Base-by-base conservation (phyloP, 2,329 filamentous ascomycete genomes). In the Xylogone sp. region DNA sequence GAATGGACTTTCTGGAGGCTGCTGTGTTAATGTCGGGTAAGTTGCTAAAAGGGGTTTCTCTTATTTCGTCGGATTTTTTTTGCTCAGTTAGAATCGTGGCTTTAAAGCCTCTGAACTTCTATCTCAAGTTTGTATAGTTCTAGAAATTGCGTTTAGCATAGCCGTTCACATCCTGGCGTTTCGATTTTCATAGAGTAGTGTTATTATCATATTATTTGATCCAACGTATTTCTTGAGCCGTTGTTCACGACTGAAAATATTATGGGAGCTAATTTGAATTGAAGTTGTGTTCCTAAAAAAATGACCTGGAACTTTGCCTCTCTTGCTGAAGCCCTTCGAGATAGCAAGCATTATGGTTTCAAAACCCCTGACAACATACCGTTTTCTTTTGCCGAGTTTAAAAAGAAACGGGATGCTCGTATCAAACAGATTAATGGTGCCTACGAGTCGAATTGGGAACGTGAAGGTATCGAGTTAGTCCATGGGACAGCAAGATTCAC, bases 21-120 rank as follows among this genome's bases (percentile, higher is more conserved):
- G 70, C 43, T 78, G 75, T 63, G 75, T 79, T 50, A 79, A 79
- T 60, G 76, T 79, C 58, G 77, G 75, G 74, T 77, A 66, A 58
- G 71, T 62, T 24, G 29, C 18, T 27, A n/a, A n/a, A n/a, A 21
- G 47, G 22, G 13, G 13, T 20, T 27, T 12, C 22, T n/a, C 10
- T 22, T 29, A 31, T 29, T 6, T 46, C n/a, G n/a, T 39, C 4
- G 8, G 13, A 18, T 7, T 9, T 39, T 39, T 4, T 16, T 16
- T 39, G 10, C n/a, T n/a, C n/a, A n/a, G n/a, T n/a, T n/a, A n/a
- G n/a, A n/a, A n/a, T n/a, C n/a, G n/a, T n/a, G n/a, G n/a, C n/a
- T n/a, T n/a, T n/a, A n/a, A n/a, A n/a, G n/a, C n/a, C n/a, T 27
- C 24, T 27, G 24, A 27, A 27, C 10, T 27, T 27, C 24, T n/a